Base-by-base conservation (phyloP, 306 rosid genomes). In the Glycine tomentella region DNA sequence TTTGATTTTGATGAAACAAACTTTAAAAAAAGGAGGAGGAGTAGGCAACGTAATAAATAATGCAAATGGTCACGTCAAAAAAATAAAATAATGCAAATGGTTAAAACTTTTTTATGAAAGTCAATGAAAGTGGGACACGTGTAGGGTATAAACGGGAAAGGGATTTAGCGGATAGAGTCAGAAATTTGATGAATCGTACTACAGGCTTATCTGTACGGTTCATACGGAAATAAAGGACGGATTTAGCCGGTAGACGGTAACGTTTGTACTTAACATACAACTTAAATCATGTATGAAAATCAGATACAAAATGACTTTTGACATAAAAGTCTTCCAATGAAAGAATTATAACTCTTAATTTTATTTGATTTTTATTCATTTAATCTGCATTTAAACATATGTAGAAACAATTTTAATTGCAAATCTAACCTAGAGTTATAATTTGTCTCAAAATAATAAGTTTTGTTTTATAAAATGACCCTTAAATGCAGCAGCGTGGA, bases 141-240 rank as follows among this genome's bases (percentile, higher is more conserved):
- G 82, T 34, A 9, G 0, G 31, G 40, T 1, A 16, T 8, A n/a
- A 16, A 15, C 74, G 83, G 2, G 6, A 17, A 3, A 10, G 0
- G 0, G 0, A 9, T 13, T 72, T 76, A 68, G 7, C 14, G 65
- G 78, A 77, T 80, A 36, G 46, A 42, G 45, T 71, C 17, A 8
- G 8, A 25, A 71, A 33, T 7, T 17, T 58, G 51, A 63, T 69
- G 68, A 71, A 67, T 85, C 77, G 87, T 80, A 71, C 68, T 25
- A 76, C 83, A 46, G 85, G 86, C 86, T 83, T 67, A 79, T 90
- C 84, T 78, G 97, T 92, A 92, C 97, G 97, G 91, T 62, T 15
- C 46, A 77, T 88, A 87, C 93, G 89, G 94, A 83, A 71, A 5
- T 8, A n/a, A n/a, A 0, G 0, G 2, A 86, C 91, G 7, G 9